Evolutionary conservation across 1,284 basidiomycete genomes (phyloP).

Genomic region (Cerrena zonata): DNA sequence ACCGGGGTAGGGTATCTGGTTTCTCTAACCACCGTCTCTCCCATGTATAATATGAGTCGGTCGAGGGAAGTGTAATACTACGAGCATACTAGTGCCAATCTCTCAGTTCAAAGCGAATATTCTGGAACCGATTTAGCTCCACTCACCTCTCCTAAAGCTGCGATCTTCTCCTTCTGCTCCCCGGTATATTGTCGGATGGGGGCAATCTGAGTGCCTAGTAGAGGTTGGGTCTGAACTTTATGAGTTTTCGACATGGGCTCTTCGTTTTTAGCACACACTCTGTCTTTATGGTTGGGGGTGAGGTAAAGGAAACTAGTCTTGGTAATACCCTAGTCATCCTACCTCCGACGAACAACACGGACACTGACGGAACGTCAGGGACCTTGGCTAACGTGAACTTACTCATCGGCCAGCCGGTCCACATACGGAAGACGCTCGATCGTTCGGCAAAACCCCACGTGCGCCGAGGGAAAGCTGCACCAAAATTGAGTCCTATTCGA

Average conservation of each 20-base stretch:
- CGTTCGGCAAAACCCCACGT: background rate
- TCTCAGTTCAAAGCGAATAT: background rate
- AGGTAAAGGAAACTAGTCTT: too few species aligned
- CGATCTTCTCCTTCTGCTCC: conserved; percentile 56
- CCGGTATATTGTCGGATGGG: conserved; percentile 59
- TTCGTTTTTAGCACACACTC: too few species aligned
- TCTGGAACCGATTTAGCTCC: background rate
- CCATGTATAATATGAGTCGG: conserved; percentile 70
- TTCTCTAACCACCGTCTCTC: conserved; percentile 71
- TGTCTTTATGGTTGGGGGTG: too few species aligned
- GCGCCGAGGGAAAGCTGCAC: background rate
- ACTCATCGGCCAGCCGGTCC: conserved; percentile 2
- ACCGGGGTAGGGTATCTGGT: conserved; percentile 71
- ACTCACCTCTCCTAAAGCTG: conserved; percentile 56
- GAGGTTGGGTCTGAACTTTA: conserved; percentile 41
- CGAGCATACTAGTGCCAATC: conserved; percentile 51
- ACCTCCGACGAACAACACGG: background rate
- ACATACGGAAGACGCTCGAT: background rate
- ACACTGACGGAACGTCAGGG: background rate
- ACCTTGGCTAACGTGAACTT: background rate
- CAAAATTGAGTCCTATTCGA: background rate
- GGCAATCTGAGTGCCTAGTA: conserved; percentile 39
- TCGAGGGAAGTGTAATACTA: conserved; percentile 53
- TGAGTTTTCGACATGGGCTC: conserved; percentile 35
- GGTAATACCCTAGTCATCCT: background rate